phyloP scores from a whole-genome alignment of 176 grass and related monocot species.

The Paspalum notatum region DNA sequence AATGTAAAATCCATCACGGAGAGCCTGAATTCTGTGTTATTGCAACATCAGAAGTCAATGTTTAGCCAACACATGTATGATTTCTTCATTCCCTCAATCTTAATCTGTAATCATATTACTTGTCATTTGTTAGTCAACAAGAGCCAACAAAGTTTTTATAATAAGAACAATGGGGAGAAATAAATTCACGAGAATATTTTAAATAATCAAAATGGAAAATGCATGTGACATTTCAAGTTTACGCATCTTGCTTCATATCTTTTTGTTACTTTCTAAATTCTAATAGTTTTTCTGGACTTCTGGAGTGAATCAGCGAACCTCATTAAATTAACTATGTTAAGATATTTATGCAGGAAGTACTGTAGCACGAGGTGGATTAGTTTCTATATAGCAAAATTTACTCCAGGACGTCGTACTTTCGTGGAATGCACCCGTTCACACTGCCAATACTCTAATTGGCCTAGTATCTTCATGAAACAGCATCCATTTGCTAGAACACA shows the following conservation, averaged over 20 bases:
- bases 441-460: no score
- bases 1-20: slow-evolving; percentile 73
- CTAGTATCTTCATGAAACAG: no score
- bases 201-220: slow-evolving; percentile 13
- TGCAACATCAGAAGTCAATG: slow-evolving; percentile 72
- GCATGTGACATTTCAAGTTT: neutral
- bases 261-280: slow-evolving; percentile 6
- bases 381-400: no score
- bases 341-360: neutral
- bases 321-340: neutral
- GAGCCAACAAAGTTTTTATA: neutral
- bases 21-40: slow-evolving; percentile 73
- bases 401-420: no score
- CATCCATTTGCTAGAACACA: no score
- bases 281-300: neutral
- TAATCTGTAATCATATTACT: slow-evolving; percentile 17
- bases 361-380: neutral
- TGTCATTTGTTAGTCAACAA: neutral
- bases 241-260: neutral
- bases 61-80: slow-evolving; percentile 70
- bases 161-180: neutral
- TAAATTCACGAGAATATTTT: neutral
- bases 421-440: no score
- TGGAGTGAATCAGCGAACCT: neutral
- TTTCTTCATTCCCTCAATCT: slow-evolving; percentile 29